Percentiles rank a stretch among this genome's conserved stretches.
Evolutionary conservation across 1,284 basidiomycete genomes (phyloP).

Genomic region (Ustilago hordei): DNA sequence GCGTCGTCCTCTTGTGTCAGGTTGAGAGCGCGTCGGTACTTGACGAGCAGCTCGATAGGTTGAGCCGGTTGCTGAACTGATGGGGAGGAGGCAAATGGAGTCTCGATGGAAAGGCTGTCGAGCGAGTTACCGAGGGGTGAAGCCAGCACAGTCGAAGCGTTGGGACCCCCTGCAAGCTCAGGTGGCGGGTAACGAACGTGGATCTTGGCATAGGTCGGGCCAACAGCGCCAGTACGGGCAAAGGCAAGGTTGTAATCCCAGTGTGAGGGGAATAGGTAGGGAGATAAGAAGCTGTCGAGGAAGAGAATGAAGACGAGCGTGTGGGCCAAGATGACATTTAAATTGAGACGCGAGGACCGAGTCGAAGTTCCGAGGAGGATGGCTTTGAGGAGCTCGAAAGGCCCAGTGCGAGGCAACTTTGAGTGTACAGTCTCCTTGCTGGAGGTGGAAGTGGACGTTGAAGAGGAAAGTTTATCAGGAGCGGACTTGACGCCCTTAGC

Average conservation of each 20-base stretch:
- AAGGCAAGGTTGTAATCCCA: conserved; percentile 64
- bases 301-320: conserved; percentile 59
- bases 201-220: conserved; percentile 58
- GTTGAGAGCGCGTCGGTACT: conserved; percentile 39
- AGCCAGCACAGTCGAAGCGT: conserved; percentile 17
- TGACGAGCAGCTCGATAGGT: conserved; percentile 56
- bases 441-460: neutral
- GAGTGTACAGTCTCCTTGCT: conserved; percentile 4
- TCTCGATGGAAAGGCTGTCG: conserved; percentile 53
- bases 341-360: conserved; percentile 50
- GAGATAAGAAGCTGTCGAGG: conserved; percentile 64
- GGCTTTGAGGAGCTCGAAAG: conserved; percentile 39
- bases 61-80: conserved; percentile 18
- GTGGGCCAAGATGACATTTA: conserved; percentile 53
- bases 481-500: conserved; percentile 30
- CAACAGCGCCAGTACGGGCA: conserved; percentile 62
- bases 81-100: conserved; percentile 17
- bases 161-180: conserved; percentile 39
- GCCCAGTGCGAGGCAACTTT: conserved; percentile 17
- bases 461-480: neutral
- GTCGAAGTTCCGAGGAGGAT: conserved; percentile 58
- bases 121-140: conserved; percentile 31
- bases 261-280: conserved; percentile 67
- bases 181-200: conserved; percentile 66
- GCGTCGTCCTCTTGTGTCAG: conserved; percentile 23